phyloP scores from a whole-genome alignment of 2,329 filamentous ascomycete genomes.

The Pseudogymnoascus sp. region DNA sequence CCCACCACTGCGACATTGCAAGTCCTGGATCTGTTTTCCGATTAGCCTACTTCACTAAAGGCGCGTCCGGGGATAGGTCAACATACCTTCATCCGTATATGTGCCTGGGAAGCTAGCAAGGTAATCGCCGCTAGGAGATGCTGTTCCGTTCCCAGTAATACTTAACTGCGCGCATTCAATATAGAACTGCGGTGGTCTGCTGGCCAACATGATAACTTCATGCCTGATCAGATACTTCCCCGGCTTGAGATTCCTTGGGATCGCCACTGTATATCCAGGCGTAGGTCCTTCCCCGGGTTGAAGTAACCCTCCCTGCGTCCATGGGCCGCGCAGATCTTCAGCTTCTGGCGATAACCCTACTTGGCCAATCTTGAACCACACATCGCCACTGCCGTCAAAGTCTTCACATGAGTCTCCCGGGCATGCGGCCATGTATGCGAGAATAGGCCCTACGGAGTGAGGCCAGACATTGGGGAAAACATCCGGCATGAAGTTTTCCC shows the following conservation, averaged over 20 bases:
- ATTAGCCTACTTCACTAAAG: neutral
- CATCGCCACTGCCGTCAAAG: constrained; percentile 12
- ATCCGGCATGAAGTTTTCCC: neutral
- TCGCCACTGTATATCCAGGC: constrained; percentile 7
- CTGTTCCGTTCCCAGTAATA: constrained; percentile 5
- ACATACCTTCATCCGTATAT: constrained; percentile 3
- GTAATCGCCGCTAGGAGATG: constrained; percentile 7
- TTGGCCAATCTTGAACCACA: constrained; percentile 17
- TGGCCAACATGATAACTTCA: constrained; percentile 14
- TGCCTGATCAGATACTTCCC: constrained; percentile 16
- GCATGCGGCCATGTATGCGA: constrained; percentile 16
- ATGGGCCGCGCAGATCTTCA: constrained; percentile 11
- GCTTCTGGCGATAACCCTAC: constrained; percentile 12
- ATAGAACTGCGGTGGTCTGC: constrained; percentile 13
- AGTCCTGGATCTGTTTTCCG: constrained; percentile 13
- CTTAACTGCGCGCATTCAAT: constrained; percentile 13
- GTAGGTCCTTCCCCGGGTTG: neutral
- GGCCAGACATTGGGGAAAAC: constrained; percentile 2
- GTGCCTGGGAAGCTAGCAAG: constrained; percentile 12
- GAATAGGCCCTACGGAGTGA: constrained; percentile 13
- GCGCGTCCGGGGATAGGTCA: neutral
- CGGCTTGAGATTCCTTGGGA: constrained; percentile 12
- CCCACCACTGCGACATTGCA: constrained; percentile 10
- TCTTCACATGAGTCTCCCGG: constrained; percentile 14
- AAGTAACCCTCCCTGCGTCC: constrained; percentile 12